phyloP scores from a whole-genome alignment of 139 green algal species.

The Ettlia oleoabundans region DNA sequence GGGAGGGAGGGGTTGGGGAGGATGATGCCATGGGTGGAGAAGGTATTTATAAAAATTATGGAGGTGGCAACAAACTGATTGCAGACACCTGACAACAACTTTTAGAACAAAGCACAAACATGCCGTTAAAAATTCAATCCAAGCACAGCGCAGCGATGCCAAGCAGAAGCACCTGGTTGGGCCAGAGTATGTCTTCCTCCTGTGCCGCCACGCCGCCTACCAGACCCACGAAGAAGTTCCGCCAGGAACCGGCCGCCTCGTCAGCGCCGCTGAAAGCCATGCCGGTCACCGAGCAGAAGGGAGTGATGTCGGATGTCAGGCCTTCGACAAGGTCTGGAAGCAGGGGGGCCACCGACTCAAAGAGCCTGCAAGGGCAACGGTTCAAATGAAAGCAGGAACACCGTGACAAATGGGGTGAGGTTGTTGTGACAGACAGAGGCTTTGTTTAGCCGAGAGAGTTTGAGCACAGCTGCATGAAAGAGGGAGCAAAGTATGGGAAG shows the following conservation, averaged over 20 bases:
- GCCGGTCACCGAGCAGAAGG: conserved; percentile 39
- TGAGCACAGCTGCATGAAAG: too few relatives aligned
- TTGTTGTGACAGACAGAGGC: too few relatives aligned
- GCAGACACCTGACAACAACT: too few relatives aligned
- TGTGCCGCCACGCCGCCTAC: conserved; percentile 46
- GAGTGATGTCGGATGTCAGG: conserved; percentile 35
- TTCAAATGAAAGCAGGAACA: neutral
- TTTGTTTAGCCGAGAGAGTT: too few relatives aligned
- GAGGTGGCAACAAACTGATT: too few relatives aligned
- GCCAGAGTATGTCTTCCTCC: conserved; percentile 65
- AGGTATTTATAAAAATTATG: too few relatives aligned
- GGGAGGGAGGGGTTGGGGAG: neutral
- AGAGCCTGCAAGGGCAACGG: conserved; percentile 40
- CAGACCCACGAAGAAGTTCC: conserved; percentile 55
- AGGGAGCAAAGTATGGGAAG: neutral
- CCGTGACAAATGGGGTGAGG: neutral
- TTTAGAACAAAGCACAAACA: too few relatives aligned
- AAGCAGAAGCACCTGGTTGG: conserved; percentile 68
- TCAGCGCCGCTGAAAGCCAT: conserved; percentile 45
- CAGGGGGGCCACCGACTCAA: conserved; percentile 50
- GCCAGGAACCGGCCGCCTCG: conserved; percentile 42
- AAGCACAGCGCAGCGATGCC: too few relatives aligned
- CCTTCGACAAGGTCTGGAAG: conserved; percentile 33
- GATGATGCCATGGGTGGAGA: neutral
- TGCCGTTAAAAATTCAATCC: too few relatives aligned